Evolutionary conservation across 1,284 basidiomycete genomes (phyloP), one percentile per base, ranked within the genome.

Genomic region (Pseudozyma sp.): DNA sequence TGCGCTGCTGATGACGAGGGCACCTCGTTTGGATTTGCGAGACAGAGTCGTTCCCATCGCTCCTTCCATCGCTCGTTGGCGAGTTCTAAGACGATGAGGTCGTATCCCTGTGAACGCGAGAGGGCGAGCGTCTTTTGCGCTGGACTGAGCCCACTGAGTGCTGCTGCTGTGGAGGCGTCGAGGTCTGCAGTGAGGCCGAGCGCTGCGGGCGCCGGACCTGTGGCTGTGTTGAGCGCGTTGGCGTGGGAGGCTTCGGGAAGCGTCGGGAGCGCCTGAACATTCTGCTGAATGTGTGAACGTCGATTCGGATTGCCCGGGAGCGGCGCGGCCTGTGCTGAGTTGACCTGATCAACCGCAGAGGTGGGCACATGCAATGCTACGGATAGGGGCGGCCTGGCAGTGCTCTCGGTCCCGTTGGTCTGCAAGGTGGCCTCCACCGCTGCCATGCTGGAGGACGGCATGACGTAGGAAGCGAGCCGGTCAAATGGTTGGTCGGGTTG

Each of bases 1-100:
- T 37, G 35, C 9, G 44, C 34, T 5, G 57, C 54, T 5, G 55
- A 55, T 24, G 58, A 45, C 2, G 57, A 54, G 14, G 62, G 47
- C 34, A 60, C 19, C 13, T 73, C 68, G 8, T 44, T 34, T 13
- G 85, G 76, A 2, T 85, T 83, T 10, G 86, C 81, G 19, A 95
- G 86, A 85, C 96, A 99, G 88, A 98, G 91, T 42, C 90, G 87
- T 75, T 89, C 89, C 96, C 97, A 99, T 64, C 96, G 87, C 69
- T 89, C 88, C 79, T 90, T 90, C 96, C 96, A 99, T 35, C 88
- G 88, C 29, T 88, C 88, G 70, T 93, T 97, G 19, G 95, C 92
- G 30, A 98, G 87, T 16, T 94, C 93, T n/a, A 96, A 81, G 74
- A 90, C 92, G 52, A 95, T 87, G 29, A 83, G 73, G 65, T 88